These are phyloP conservation scores for Pythium aristosporum DNA, from an alignment of 352 stramenopile species.

Conservation along the genomic window DNA sequence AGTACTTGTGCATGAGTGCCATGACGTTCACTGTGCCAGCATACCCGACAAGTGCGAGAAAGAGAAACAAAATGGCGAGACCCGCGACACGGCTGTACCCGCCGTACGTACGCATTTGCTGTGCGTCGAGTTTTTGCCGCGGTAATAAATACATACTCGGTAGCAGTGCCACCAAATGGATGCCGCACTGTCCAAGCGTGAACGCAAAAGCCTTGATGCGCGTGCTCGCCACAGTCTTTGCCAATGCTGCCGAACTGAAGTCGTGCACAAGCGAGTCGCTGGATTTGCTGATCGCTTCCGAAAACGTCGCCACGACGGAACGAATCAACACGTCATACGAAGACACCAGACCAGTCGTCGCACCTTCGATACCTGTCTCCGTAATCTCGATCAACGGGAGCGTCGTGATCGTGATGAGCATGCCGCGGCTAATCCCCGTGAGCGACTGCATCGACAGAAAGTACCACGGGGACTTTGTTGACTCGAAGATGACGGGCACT, in stretches of 20 bases:
- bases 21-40: constrained; percentile 28
- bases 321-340: constrained; percentile 64
- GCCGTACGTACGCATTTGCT: constrained; percentile 34
- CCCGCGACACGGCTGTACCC: constrained; percentile 27
- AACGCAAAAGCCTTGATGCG: constrained; percentile 23
- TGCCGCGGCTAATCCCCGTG: constrained; percentile 36
- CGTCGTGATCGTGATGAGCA: constrained; percentile 49
- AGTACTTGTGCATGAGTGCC: constrained; percentile 29
- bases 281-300: constrained; percentile 49
- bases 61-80: constrained; percentile 26
- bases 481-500: constrained; percentile 51
- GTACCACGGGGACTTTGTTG: constrained; percentile 48
- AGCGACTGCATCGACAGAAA: constrained; percentile 44
- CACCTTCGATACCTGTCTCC: constrained; percentile 68
- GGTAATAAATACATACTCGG: constrained; percentile 39
- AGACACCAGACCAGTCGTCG: constrained; percentile 57
- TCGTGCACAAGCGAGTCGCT: constrained; percentile 37
- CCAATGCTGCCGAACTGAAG: constrained; percentile 31
- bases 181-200: constrained; percentile 23
- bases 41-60: constrained; percentile 24
- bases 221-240: constrained; percentile 14
- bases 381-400: constrained; percentile 73
- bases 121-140: constrained; percentile 31
- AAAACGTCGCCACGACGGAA: constrained; percentile 63
- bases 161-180: constrained; percentile 28